Evolutionary conservation across 2,329 filamentous ascomycete species (phyloP).

Genomic region (Colletotrichum cuscutae): DNA sequence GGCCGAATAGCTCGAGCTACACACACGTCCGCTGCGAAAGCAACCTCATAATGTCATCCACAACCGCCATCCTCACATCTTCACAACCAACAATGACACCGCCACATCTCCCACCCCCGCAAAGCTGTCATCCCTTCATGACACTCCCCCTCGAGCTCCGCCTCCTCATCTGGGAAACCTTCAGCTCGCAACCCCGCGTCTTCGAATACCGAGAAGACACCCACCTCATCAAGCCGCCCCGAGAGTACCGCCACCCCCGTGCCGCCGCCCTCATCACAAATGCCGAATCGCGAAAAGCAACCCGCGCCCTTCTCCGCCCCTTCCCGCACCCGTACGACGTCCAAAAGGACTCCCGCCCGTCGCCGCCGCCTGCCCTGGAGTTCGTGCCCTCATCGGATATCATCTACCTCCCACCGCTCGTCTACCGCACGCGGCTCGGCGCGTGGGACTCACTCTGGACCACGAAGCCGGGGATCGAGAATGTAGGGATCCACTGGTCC

Average conservation of each 20-base stretch:
- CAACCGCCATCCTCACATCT: not conserved
- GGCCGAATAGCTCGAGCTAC: not conserved
- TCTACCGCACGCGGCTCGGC: conserved; percentile 26
- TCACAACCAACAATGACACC: not conserved
- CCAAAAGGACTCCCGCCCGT: conserved; percentile 3
- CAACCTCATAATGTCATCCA: not conserved
- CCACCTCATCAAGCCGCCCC: conserved; percentile 14
- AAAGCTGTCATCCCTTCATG: conserved; percentile 14
- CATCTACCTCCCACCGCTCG: conserved; percentile 27
- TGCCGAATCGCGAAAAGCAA: conserved; percentile 17
- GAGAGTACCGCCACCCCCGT: conserved; percentile 23
- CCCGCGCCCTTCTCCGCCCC: conserved; percentile 3
- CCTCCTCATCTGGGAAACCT: conserved; percentile 24
- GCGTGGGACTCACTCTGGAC: conserved; percentile 30
- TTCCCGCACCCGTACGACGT: conserved; percentile 23
- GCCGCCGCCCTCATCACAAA: conserved; percentile 10
- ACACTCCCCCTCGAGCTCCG: conserved; percentile 27
- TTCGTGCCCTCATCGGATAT: conserved; percentile 10
- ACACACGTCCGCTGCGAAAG: not conserved
- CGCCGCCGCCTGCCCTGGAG: not conserved
- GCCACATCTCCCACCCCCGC: not conserved
- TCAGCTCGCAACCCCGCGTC: conserved; percentile 9
- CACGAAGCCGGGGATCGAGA: conserved; percentile 21
- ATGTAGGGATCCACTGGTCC: conserved; percentile 29
- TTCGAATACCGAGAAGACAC: conserved; percentile 29